Conservation (phyloP, 2,329 filamentous ascomycete genomes). For the Microdochium trichocladiopsis region DNA sequence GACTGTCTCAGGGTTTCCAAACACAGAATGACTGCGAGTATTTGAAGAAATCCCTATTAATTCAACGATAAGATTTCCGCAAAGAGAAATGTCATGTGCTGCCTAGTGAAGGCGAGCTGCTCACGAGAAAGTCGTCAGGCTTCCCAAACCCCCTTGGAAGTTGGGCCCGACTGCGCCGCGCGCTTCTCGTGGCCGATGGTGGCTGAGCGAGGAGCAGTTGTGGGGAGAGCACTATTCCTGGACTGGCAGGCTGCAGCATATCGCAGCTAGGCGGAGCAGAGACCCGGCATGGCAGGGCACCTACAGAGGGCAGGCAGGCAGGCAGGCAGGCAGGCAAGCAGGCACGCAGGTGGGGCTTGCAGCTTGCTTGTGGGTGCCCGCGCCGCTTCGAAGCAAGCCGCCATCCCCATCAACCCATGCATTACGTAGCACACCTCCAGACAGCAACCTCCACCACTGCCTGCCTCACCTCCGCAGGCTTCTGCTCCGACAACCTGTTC, state of each 20-base stretch:
- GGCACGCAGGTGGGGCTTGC: neutral
- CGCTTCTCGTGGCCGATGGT: neutral
- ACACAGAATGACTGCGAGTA: no score
- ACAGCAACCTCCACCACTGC: no score
- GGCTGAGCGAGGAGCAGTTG: neutral
- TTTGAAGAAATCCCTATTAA: no score
- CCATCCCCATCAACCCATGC: neutral
- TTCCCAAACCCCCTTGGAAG: no score
- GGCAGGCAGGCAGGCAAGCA: neutral
- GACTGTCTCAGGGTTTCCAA: no score
- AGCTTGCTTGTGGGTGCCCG: neutral
- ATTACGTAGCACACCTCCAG: neutral
- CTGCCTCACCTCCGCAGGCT: neutral
- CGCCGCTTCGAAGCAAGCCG: no score
- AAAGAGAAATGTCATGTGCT: no score
- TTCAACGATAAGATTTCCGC: no score
- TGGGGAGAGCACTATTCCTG: neutral
- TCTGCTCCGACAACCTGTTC: constrained; percentile 34
- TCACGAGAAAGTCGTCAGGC: no score
- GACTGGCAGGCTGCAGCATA: neutral
- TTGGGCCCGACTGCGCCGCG: neutral
- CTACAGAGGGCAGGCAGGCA: no score
- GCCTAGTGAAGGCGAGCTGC: neutral
- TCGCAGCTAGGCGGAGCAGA: neutral
- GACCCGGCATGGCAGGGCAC: no score